These are phyloP conservation scores for Cladophialophora carrionii DNA, from an alignment of 2,329 filamentous ascomycete species.

Conservation along the genomic window DNA sequence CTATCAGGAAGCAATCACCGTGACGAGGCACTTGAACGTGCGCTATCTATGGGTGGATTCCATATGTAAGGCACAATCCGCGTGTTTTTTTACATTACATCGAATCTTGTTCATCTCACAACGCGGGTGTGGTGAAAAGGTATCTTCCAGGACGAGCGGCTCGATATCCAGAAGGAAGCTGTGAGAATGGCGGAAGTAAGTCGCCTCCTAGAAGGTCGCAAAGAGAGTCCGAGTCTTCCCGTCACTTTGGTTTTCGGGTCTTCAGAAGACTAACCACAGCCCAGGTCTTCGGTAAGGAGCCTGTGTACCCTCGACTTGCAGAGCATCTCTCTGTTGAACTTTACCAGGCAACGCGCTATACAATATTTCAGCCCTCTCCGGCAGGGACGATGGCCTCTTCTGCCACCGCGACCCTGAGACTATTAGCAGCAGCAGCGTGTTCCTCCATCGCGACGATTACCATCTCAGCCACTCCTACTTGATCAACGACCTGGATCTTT, in stretches of 20 bases:
- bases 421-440: slow-evolving; percentile 19
- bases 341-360: slow-evolving; percentile 22
- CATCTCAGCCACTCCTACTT: slow-evolving; percentile 17
- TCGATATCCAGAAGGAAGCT: slow-evolving; percentile 29
- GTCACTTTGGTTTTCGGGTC: too few species aligned
- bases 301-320: too few species aligned
- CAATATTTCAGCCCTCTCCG: slow-evolving; percentile 30
- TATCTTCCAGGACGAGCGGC: slow-evolving; percentile 24
- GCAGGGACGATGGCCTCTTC: slow-evolving; percentile 25
- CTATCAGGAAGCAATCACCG: slow-evolving; percentile 39
- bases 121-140: too few species aligned
- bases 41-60: slow-evolving; percentile 41
- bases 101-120: too few species aligned
- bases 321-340: too few species aligned
- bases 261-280: too few species aligned
- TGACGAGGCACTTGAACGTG: slow-evolving; percentile 30
- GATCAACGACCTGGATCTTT: slow-evolving; percentile 28
- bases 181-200: not conserved
- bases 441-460: slow-evolving; percentile 1
- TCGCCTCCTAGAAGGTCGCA: slow-evolving; percentile 2
- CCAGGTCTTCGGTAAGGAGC: too few species aligned
- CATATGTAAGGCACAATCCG: slow-evolving; percentile 26
- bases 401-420: slow-evolving; percentile 13
- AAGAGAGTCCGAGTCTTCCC: not conserved
- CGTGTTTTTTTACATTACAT: too few species aligned